Percentiles rank a stretch among this genome's conserved stretches.
These are phyloP conservation scores for Globisporangium nunn DNA, from an alignment of 352 stramenopile species.

Conservation along the genomic window DNA sequence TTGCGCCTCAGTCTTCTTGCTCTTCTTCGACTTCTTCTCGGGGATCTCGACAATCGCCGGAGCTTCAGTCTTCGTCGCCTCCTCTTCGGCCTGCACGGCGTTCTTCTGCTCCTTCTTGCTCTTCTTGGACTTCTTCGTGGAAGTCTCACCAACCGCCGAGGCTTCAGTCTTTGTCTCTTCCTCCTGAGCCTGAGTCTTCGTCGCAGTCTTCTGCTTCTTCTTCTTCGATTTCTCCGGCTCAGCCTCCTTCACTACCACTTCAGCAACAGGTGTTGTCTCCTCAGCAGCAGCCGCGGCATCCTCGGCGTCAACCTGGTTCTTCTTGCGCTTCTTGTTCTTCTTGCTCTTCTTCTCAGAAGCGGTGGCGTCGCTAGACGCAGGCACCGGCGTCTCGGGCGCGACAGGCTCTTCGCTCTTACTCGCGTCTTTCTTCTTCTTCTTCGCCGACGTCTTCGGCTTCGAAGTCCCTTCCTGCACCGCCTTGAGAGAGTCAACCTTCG, in stretches of 20 bases:
- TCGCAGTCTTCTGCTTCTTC: conserved; percentile 26
- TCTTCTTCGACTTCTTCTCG: conserved; percentile 12
- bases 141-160: not conserved
- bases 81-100: conserved; percentile 10
- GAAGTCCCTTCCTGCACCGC: conserved; percentile 28
- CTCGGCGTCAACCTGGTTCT: conserved; percentile 19
- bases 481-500: conserved; percentile 75
- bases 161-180: not conserved
- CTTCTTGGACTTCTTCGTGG: conserved; percentile 11
- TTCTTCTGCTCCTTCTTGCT: conserved; percentile 26
- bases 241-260: not conserved
- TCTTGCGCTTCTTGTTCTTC: conserved; percentile 41
- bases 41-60: not conserved
- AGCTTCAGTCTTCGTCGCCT: not conserved
- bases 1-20: conserved; percentile 23
- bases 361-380: conserved; percentile 1
- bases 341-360: conserved; percentile 21
- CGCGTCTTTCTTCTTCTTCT: conserved; percentile 21
- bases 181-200: conserved; percentile 8
- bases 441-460: conserved; percentile 12
- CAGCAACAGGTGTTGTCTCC: not conserved
- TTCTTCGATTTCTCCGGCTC: conserved; percentile 16
- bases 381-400: not conserved
- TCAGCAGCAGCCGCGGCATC: conserved; percentile 5
- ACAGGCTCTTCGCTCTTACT: not conserved